Evolutionary conservation across 495 filamentous ascomycete genomes (phyloP).

Genomic region (Geopyxis carbonaria): DNA sequence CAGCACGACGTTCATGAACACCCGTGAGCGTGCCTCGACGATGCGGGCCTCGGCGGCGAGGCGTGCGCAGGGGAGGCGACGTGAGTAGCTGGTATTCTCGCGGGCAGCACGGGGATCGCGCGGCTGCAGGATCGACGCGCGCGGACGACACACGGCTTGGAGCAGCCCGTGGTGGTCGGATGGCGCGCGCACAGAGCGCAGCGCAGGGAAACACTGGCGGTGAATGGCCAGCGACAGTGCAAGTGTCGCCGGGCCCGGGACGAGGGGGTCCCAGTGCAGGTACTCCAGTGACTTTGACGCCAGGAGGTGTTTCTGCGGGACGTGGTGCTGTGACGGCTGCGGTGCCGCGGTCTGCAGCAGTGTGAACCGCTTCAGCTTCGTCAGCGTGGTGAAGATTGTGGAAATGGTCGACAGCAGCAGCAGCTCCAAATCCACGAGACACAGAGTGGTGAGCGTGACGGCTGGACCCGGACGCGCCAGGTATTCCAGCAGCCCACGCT

Average conservation of each 20-base stretch:
- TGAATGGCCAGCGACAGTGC: conserved; percentile 59
- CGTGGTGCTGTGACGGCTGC: conserved; percentile 33
- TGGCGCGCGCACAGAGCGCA: conserved; percentile 52
- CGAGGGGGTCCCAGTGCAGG: conserved; percentile 68
- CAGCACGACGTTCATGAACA: conserved; percentile 36
- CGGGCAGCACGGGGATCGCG: conserved; percentile 29
- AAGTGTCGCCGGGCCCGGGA: conserved; percentile 40
- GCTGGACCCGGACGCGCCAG: conserved; percentile 40
- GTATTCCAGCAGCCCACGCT: conserved; percentile 56
- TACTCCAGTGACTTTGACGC: conserved; percentile 47
- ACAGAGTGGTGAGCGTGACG: conserved; percentile 38
- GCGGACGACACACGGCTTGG: conserved; percentile 50
- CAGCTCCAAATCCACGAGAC: conserved; percentile 49
- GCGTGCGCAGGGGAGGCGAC: conserved; percentile 35
- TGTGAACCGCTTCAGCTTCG: conserved; percentile 45
- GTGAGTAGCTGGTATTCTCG: conserved; percentile 27
- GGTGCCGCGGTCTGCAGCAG: conserved; percentile 52
- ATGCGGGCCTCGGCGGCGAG: conserved; percentile 40
- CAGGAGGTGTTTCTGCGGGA: conserved; percentile 39
- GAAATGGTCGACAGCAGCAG: conserved; percentile 53
- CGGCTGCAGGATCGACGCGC: conserved; percentile 30
- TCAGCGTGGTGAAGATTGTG: conserved; percentile 52
- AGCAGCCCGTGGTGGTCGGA: conserved; percentile 57
- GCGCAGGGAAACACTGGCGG: conserved; percentile 49
- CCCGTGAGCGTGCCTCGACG: conserved; percentile 35